Evolutionary conservation across 2,329 filamentous ascomycete species (phyloP).

Genomic region (Fusarium keratoplasticum): DNA sequence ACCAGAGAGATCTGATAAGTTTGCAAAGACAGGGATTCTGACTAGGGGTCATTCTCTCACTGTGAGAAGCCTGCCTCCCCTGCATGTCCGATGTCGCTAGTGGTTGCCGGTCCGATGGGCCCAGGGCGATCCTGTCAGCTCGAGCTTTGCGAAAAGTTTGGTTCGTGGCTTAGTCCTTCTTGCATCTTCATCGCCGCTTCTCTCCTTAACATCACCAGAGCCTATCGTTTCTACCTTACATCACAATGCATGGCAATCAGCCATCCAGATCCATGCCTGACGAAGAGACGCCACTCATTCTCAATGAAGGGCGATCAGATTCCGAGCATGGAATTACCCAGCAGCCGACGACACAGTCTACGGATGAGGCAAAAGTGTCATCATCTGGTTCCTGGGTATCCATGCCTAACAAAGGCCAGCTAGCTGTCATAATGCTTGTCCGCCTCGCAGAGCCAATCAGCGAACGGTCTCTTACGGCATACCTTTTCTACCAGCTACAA

Average conservation of each 20-base stretch:
- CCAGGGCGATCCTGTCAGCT: not conserved
- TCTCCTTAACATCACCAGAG: not conserved
- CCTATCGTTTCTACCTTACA: not conserved
- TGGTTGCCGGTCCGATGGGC: not conserved
- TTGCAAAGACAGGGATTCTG: not conserved
- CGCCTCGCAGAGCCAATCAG: slow-evolving; percentile 45
- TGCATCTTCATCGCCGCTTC: not conserved
- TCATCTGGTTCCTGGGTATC: slow-evolving; percentile 1
- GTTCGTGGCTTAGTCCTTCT: not conserved
- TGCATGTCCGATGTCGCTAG: not conserved
- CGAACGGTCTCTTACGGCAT: slow-evolving; percentile 36
- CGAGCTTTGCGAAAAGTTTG: not conserved
- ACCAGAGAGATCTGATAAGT: not conserved
- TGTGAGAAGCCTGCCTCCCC: not conserved
- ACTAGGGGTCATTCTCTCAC: not conserved
- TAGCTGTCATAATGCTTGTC: slow-evolving; percentile 42
- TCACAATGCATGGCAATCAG: not conserved
- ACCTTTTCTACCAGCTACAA: slow-evolving; percentile 25
- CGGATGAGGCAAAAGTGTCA: not conserved
- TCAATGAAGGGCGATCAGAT: not conserved
- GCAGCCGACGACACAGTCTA: not conserved
- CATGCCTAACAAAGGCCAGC: slow-evolving; percentile 41
- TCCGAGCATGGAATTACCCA: not conserved
- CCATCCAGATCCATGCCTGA: not conserved
- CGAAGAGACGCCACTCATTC: not conserved